Percentiles rank a stretch among this genome's conserved stretches.
phyloP scores from a whole-genome alignment of 2,329 filamentous ascomycete genomes.

The Diaporthe eres region DNA sequence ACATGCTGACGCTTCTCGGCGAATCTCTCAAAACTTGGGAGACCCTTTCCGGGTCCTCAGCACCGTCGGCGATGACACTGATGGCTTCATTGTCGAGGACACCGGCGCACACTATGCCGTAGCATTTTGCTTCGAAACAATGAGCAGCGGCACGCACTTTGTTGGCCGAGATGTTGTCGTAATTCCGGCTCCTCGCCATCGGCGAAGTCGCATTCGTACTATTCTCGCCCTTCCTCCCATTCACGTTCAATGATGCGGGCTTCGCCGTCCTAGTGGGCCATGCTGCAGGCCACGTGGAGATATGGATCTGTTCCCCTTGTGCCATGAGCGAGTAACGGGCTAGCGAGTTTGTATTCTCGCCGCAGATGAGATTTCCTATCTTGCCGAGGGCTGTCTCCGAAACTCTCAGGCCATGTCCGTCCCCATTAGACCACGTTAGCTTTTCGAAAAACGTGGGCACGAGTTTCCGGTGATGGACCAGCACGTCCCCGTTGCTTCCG shows the following conservation, averaged over 20 bases:
- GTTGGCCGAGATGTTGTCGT: constrained; percentile 28
- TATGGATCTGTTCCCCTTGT: constrained; percentile 42
- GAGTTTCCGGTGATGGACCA: constrained; percentile 43
- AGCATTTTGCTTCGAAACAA: constrained; percentile 42
- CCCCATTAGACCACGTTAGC: constrained; percentile 32
- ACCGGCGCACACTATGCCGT: constrained; percentile 39
- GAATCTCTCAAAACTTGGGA: constrained; percentile 11
- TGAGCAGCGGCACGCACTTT: constrained; percentile 28
- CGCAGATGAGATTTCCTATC: constrained; percentile 43
- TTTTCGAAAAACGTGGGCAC: constrained; percentile 43
- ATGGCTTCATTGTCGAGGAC: constrained; percentile 38
- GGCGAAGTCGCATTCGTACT: neutral
- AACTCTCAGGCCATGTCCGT: constrained; percentile 40
- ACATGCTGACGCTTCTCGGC: constrained; percentile 11
- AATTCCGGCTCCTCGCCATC: constrained; percentile 2
- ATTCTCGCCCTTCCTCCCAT: neutral
- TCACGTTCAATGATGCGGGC: constrained; percentile 31
- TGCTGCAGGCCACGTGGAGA: constrained; percentile 41
- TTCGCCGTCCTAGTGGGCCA: constrained; percentile 12
- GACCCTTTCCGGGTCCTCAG: constrained; percentile 15
- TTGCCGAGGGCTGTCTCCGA: constrained; percentile 41
- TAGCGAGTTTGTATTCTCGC: constrained; percentile 43
- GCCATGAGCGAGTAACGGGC: constrained; percentile 40
- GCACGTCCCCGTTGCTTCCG: constrained; percentile 40
- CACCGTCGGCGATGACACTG: constrained; percentile 7